Percentiles rank a stretch among this genome's conserved stretches.
Conservation (phyloP, 331 rosid genomes). For the Quercus tomentella region DNA sequence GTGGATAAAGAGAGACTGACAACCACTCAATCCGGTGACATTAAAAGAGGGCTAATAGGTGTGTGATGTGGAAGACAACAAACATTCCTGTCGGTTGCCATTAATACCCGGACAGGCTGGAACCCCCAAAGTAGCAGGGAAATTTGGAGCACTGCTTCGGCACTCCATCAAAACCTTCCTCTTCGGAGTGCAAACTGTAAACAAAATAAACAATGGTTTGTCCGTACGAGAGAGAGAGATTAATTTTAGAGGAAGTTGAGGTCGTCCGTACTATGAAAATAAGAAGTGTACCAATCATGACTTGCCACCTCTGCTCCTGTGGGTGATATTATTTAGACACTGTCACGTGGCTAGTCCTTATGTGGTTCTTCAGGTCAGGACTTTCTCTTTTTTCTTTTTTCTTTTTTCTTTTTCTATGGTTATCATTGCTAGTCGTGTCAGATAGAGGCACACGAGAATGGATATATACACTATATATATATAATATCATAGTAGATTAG, state of each 20-base stretch:
- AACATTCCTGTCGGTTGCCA: slow-evolving; percentile 75
- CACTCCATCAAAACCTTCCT: background rate
- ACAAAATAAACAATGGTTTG: background rate
- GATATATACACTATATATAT: no score
- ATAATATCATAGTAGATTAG: no score
- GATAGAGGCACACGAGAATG: no score
- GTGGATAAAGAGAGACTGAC: slow-evolving; percentile 28
- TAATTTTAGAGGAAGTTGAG: background rate
- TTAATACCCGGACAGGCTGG: slow-evolving; percentile 33
- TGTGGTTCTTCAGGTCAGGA: background rate
- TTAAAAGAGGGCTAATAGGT: background rate
- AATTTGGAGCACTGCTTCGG: slow-evolving; percentile 31
- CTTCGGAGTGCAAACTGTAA: no score
- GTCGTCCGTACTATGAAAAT: slow-evolving; percentile 20
- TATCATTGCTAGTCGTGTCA: background rate
- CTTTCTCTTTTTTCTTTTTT: background rate
- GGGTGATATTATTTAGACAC: background rate
- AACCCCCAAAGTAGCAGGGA: slow-evolving; percentile 7
- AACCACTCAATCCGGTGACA: slow-evolving; percentile 59
- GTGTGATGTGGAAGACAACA: slow-evolving; percentile 13
- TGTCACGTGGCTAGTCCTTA: slow-evolving; percentile 31
- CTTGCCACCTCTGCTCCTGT: background rate
- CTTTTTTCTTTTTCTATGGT: background rate
- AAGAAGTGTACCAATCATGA: background rate
- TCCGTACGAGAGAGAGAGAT: slow-evolving; percentile 28